phyloP scores from a whole-genome alignment of 768 basidiomycete species.

The Russula emetica region DNA sequence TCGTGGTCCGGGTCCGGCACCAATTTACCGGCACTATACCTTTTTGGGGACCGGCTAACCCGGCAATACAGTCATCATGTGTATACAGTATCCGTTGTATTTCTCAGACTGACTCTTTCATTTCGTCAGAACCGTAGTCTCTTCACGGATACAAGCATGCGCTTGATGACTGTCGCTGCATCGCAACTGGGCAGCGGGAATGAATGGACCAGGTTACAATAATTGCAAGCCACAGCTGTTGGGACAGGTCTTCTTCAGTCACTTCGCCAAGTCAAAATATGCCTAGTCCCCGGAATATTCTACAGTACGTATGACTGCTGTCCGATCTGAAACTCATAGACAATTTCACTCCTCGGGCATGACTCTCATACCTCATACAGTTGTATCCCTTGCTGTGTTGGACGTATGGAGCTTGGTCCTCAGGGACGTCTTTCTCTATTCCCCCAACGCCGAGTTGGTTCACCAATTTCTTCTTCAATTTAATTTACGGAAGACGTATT shows the following conservation, averaged over 20 bases:
- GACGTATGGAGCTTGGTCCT: constrained; percentile 6
- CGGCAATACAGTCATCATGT: too few species aligned
- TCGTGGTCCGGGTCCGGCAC: too few species aligned
- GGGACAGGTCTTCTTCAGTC: not conserved
- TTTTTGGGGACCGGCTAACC: too few species aligned
- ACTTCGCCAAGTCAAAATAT: not conserved
- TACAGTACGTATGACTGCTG: not conserved
- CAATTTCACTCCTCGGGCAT: not conserved
- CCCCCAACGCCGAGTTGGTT: not conserved
- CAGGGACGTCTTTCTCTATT: not conserved
- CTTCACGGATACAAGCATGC: too few species aligned
- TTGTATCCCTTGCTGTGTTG: constrained; percentile 6
- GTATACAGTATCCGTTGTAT: too few species aligned
- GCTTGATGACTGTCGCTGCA: too few species aligned
- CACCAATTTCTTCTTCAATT: not conserved
- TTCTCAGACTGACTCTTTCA: too few species aligned
- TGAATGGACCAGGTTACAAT: not conserved
- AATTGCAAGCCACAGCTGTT: not conserved
- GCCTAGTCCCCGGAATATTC: not conserved
- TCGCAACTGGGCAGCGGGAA: not conserved
- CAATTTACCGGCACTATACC: too few species aligned
- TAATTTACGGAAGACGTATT: constrained; percentile 19
- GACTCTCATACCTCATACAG: not conserved
- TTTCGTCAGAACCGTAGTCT: too few species aligned
- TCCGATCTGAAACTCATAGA: not conserved